Conservation (phyloP, 116 monocot genomes). For the Iris pallida region DNA sequence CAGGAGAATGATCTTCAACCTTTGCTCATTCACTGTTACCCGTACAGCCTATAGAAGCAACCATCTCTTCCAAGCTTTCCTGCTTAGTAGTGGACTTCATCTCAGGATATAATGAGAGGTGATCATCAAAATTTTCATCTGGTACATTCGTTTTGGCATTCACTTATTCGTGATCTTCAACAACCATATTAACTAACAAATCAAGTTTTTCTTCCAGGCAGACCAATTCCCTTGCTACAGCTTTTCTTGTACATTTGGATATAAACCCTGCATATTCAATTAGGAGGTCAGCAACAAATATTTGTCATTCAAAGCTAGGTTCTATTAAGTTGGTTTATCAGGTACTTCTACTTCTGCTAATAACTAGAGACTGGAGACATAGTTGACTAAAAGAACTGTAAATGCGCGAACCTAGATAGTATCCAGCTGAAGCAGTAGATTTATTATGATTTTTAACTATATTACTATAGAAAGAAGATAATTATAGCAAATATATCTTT, state of each 20-base stretch:
- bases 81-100: not conserved
- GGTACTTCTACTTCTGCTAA: not conserved
- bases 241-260: constrained; percentile 47
- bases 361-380: not conserved
- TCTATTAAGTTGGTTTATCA: not conserved
- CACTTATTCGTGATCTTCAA: not conserved
- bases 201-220: constrained; percentile 55
- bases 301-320: not conserved
- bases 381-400: not conserved
- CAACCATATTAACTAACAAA: constrained; percentile 8
- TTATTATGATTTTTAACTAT: constrained; percentile 79
- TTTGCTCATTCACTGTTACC: not conserved
- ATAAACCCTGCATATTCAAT: constrained; percentile 48
- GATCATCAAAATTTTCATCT: not conserved
- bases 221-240: constrained; percentile 48
- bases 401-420: constrained; percentile 50
- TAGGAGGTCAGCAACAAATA: no score
- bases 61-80: constrained; percentile 3
- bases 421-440: constrained; percentile 60
- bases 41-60: not conserved
- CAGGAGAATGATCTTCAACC: not conserved
- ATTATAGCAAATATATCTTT: no score
- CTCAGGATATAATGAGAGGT: not conserved
- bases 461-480: no score
- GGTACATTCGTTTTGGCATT: constrained; percentile 1